Evolutionary conservation across 2,329 filamentous ascomycete species (phyloP), one percentile per base, ranked within the genome.

Genomic region (Ophiostoma novo-ulmi): DNA sequence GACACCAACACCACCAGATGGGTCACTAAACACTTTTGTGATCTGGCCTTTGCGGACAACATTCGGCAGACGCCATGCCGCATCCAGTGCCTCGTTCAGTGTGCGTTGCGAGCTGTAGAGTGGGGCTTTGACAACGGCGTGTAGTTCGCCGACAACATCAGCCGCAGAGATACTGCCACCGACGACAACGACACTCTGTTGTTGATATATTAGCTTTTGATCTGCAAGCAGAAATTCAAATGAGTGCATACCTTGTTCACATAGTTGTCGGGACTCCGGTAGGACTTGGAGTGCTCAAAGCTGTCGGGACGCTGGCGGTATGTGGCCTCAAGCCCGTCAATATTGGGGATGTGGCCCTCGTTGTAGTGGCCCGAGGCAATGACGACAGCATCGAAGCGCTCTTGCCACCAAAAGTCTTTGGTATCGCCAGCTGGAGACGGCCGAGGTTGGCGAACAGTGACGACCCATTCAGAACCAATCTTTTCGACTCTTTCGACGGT

Each of bases 91-190:
- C 39, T 44, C 39, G 39, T 44, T 44, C 11, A 44, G 39, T 44
- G 39, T 44, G 31, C 69, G 63, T 5, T 26, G n/a, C 11, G 44
- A 48, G 1, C 80, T 76, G 3, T 81, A 80, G 1, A 84, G 77
- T 3, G 88, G 77, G 61, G 85, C 84, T 70, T 84, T 83, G 2
- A 85, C 79, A 2, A 87, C 81, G 0, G 85, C 84, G 0, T 85
- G 88, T 8, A 88, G 84, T 0, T 83, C 86, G 10, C 82, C 86
- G 0, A 87, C 87, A 8, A 89, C 82, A 87, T 82, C 1, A 89
- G 77, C 39, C 39, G 39, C 39, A 17, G 39, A 44, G 14, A 44
- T 44, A 14, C 39, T 44, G 39, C 39, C 39, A 17, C 39, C 39
- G 39, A 44, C 14, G 14, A 44, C 39, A 17, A 44, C 39, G 39